Evolutionary conservation across 1,284 basidiomycete genomes (phyloP).

Genomic region (Ganoderma sp.): DNA sequence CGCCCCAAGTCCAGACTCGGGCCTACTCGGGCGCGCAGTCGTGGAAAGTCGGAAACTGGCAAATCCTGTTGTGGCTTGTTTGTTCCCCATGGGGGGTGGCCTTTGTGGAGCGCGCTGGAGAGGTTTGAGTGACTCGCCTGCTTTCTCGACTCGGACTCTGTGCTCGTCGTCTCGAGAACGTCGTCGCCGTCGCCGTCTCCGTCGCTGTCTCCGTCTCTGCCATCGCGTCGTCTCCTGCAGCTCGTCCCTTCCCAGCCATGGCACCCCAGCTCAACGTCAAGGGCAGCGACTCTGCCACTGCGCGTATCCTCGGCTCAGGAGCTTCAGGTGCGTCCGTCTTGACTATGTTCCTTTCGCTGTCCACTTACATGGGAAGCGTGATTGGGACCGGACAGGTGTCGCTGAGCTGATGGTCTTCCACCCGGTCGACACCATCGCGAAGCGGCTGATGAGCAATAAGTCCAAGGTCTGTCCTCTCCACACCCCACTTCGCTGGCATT

Average conservation of each 20-base stretch:
- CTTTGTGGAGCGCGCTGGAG: not conserved
- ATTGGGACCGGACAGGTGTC: conserved; percentile 67
- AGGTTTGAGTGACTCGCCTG: not conserved
- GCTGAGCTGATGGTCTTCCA: conserved; percentile 94
- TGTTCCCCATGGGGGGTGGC: not conserved
- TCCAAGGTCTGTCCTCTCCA: conserved; percentile 56
- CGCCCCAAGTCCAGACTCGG: not conserved
- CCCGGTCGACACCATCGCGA: conserved; percentile 95
- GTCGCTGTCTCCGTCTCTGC: not conserved
- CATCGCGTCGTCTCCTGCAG: conserved; percentile 9
- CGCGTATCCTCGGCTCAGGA: conserved; percentile 92
- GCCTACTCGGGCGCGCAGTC: not conserved
- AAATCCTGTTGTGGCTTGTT: not conserved
- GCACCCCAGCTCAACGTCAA: conserved; percentile 66
- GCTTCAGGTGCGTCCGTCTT: conserved; percentile 70
- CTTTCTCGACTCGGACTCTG: conserved; percentile 5
- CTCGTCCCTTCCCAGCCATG: conserved; percentile 46
- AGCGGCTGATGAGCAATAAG: conserved; percentile 98
- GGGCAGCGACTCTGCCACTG: conserved; percentile 87
- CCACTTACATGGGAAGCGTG: not conserved
- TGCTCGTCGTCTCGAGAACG: conserved; percentile 10
- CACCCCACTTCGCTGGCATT: not conserved
- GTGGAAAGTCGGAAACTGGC: not conserved
- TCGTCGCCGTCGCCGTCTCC: too few species aligned
- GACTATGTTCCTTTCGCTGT: too few species aligned